Evolutionary conservation across 768 basidiomycete species (phyloP), one percentile per base, ranked within the genome.

Genomic region (Rhodotorula sphaerocarpa): DNA sequence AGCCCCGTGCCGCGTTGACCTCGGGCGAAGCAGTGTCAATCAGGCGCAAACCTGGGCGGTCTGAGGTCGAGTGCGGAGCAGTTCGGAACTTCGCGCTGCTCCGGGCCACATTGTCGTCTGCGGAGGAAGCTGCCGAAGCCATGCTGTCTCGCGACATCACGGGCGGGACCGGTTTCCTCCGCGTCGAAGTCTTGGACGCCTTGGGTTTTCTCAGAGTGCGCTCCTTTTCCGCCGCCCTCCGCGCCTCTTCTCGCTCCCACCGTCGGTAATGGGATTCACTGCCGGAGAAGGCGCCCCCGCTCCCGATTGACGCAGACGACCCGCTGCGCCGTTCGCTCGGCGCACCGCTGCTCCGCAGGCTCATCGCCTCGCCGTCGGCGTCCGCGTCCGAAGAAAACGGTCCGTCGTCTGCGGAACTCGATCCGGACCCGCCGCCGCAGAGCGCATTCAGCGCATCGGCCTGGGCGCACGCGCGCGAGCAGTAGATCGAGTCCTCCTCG

Each of bases 401-500:
- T 7, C 21, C 31, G 28, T 28, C 33, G 31, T 59, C 57, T 2
- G 34, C 25, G 45, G 20, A 43, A 27, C 25, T 59, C 61, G 28
- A 57, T 5, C n/a, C 45, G 45, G n/a, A 25, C 25, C n/a, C 20
- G 10, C 50, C 50, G 16, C 54, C 63, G 43, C 62, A 64, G 11
- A 68, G 43, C 7, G 66, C 62, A 25, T 60, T 55, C 27, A 68
- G 39, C 55, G 66, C 66, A 48, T 68, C 66, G 18, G 53, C 44
- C 3, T 59, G 58, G 2, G 61, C 66, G 52, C 66, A 68, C 18
- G 43, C 27, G 3, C 56, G 39, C 10, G 46, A 45, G 59, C 66
- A 68, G 56, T 68, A 68, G 52, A 68, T 68, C 33, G 46, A 50
- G 33, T 68, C 66, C 36, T 68, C 66, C 28, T 68, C 66, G 50